phyloP scores from a whole-genome alignment of 176 grass and related monocot species.

The Phoenix dactylifera region DNA sequence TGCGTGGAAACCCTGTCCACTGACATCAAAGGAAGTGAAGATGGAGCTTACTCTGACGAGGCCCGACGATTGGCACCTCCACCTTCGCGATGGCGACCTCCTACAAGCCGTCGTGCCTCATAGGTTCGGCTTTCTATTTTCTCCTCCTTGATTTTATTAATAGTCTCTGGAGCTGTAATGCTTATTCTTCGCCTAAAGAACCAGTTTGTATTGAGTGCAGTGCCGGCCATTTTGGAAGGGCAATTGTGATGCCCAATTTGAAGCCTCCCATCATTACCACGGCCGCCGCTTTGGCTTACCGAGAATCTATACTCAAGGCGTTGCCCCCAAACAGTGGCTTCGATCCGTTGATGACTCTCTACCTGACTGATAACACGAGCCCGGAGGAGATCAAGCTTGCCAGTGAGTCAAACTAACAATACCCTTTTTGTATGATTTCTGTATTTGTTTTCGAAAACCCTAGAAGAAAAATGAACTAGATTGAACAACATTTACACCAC shows the following conservation, averaged over 20 bases:
- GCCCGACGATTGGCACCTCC: conserved; percentile 95
- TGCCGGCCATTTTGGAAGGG: conserved; percentile 68
- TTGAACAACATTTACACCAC: too few species aligned
- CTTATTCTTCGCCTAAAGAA: too few species aligned
- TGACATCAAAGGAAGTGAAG: neutral
- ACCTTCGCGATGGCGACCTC: conserved; percentile 64
- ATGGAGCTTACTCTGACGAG: conserved; percentile 45
- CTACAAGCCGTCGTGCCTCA: conserved; percentile 60
- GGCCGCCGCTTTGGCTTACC: conserved; percentile 48
- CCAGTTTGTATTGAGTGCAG: conserved; percentile 16
- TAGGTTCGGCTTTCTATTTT: conserved; percentile 16
- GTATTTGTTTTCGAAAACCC: too few species aligned
- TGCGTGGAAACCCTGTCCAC: too few species aligned
- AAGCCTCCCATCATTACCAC: conserved; percentile 84
- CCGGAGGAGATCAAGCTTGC: conserved; percentile 69
- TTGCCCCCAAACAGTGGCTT: conserved; percentile 42
- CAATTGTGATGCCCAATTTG: conserved; percentile 93
- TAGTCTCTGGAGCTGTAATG: too few species aligned
- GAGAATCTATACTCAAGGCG: conserved; percentile 56
- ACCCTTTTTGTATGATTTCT: too few species aligned
- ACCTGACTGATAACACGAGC: conserved; percentile 76
- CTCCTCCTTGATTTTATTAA: neutral
- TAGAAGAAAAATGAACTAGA: too few species aligned
- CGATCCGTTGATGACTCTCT: conserved; percentile 75
- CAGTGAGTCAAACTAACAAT: conserved; percentile 22